Evolutionary conservation across 345 rosid species (phyloP), one percentile per base, ranked within the genome.

Genomic region (Salix brachista): DNA sequence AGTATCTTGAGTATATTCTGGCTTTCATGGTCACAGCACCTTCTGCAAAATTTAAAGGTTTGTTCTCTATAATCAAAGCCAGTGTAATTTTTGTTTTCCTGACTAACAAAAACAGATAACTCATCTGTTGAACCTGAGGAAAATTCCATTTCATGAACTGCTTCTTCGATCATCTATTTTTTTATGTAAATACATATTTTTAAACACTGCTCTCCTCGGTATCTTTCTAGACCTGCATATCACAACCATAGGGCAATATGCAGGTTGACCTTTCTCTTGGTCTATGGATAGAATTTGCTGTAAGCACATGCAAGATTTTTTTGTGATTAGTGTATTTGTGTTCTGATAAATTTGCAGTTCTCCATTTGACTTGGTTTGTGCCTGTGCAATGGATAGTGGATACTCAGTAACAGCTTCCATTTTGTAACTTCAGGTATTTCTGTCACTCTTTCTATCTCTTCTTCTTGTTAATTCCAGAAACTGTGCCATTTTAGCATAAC

Each of bases 21-120:
- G 70, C 67, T 71, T 66, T 48, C 64, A 5, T 28, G 70, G 42
- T 70, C 69, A 75, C 56, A 65, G 44, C 77, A 34, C 42, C 70
- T 76, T 69, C 65, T 62, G 48, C 42, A 46, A 71, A 50, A 41
- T 65, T 70, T 65, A 26, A 82, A 83, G 89, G 89, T 88, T 69
- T 19, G 86, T 77, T 76, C 46, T 73, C 54, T 68, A 56, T 36
- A 65, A 81, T 72, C 39, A 61, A 65, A 65, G 56, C 62, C 44
- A 34, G 4, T 69, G 42, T 44, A n/a, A 25, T 11, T 18, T 26
- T 61, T 67, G 10, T 36, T 30, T 36, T 56, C 41, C 23, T 18
- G 32, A 30, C 41, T 32, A 34, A 17, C 41, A 11, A 44, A 41
- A 50, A n/a, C 66, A 8, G 13, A 34, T 37, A 26, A 50, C 25